A percentile compares a stretch with the other conserved stretches of the same genome.
Evolutionary conservation across 2,329 filamentous ascomycete genomes (phyloP).

Genomic region (Fusarium torreyae): DNA sequence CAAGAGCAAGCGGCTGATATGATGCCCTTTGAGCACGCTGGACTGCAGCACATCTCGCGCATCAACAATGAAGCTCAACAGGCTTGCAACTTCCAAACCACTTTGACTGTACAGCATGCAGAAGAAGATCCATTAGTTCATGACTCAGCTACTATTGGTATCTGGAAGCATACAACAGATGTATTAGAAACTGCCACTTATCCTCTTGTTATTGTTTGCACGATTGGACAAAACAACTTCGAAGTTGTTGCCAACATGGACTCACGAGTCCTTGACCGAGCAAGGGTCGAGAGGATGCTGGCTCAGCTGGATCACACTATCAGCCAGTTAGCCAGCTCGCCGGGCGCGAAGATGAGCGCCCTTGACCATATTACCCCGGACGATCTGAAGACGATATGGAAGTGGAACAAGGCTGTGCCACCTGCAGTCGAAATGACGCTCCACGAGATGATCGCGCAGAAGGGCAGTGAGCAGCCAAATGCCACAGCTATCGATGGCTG

Average conservation of each 20-base stretch:
- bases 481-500: no score
- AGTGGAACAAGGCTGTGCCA: not conserved
- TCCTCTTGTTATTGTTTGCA: slow-evolving; percentile 22
- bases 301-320: slow-evolving; percentile 14
- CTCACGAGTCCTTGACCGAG: slow-evolving; percentile 8
- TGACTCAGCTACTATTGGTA: slow-evolving; percentile 9
- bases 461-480: no score
- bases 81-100: slow-evolving; percentile 23
- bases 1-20: slow-evolving; percentile 26
- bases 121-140: not conserved
- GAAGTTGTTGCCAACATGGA: slow-evolving; percentile 11
- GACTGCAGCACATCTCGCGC: slow-evolving; percentile 14
- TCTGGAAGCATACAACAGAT: slow-evolving; percentile 6
- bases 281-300: slow-evolving; percentile 11
- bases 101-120: slow-evolving; percentile 12
- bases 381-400: slow-evolving; percentile 17
- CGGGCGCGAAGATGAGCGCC: not conserved
- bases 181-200: slow-evolving; percentile 21
- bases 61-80: slow-evolving; percentile 15
- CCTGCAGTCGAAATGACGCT: no score
- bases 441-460: no score
- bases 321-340: not conserved
- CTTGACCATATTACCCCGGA: not conserved
- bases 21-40: slow-evolving; percentile 27
- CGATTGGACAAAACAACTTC: not conserved